Conservation (phyloP, 2,329 filamentous ascomycete genomes). For the Botryotinia calthae region DNA sequence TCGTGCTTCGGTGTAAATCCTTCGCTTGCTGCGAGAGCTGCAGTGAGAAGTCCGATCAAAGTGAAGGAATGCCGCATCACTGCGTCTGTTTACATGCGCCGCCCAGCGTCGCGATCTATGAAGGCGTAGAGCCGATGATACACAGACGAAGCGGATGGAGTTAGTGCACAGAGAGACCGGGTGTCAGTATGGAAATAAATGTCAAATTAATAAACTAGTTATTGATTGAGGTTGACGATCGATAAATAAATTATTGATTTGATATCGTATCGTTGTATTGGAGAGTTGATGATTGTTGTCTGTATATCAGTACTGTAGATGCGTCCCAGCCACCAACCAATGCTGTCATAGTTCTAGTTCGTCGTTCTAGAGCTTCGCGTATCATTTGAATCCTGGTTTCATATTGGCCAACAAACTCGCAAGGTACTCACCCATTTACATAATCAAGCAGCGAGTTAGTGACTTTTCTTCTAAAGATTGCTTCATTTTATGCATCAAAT, state of each 20-base stretch:
- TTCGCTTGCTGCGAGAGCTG: slow-evolving; percentile 30
- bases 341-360: slow-evolving; percentile 5
- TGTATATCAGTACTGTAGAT: background rate
- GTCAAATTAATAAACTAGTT: background rate
- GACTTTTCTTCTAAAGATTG: background rate
- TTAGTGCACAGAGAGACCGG: background rate
- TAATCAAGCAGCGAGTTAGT: background rate
- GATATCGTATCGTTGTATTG: background rate
- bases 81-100: slow-evolving; percentile 20
- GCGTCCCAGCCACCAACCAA: slow-evolving; percentile 8
- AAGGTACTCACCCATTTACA: background rate
- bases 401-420: background rate
- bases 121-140: background rate
- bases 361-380: background rate
- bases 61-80: slow-evolving; percentile 29
- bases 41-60: slow-evolving; percentile 27
- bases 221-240: background rate
- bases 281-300: background rate
- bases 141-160: background rate
- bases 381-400: background rate
- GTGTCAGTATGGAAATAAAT: background rate
- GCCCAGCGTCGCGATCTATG: slow-evolving; percentile 23
- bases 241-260: background rate
- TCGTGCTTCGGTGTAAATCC: slow-evolving; percentile 63
- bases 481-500: background rate